Conservation (phyloP, 345 rosid genomes). For the Moricandia moricandioides region DNA sequence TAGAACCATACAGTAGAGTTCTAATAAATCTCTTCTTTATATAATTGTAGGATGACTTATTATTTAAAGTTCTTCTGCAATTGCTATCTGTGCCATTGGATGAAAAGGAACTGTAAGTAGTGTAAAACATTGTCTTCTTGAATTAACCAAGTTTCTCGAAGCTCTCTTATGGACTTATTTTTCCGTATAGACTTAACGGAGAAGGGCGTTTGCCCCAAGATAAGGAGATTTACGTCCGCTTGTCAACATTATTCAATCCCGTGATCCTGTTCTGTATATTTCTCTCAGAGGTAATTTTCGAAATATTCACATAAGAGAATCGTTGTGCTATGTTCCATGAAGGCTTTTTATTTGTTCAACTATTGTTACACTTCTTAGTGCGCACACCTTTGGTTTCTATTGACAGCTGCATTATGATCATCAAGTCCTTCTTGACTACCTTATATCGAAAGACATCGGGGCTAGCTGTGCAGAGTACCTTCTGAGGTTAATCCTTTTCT, state of each 20-base stretch:
- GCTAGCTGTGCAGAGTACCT: constrained; percentile 79
- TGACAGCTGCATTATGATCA: constrained; percentile 84
- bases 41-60: constrained; percentile 66
- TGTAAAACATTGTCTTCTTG: constrained; percentile 17
- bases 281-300: constrained; percentile 64
- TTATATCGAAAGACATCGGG: constrained; percentile 81
- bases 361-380: constrained; percentile 2
- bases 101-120: constrained; percentile 51
- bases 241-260: constrained; percentile 61
- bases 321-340: background rate
- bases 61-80: constrained; percentile 76
- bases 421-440: constrained; percentile 94
- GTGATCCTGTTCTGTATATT: constrained; percentile 64
- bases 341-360: constrained; percentile 11
- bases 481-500: constrained; percentile 48
- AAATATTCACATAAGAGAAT: background rate
- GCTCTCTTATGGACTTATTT: constrained; percentile 9
- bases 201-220: constrained; percentile 38
- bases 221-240: constrained; percentile 36
- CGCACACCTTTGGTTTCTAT: constrained; percentile 1
- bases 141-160: background rate
- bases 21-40: background rate
- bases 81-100: constrained; percentile 45
- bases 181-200: constrained; percentile 41
- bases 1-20: constrained; percentile 1